Percentiles rank a stretch among this genome's conserved stretches.
These are phyloP conservation scores for Protea cynaroides DNA, from an alignment of 164 flowering plant species.

Conservation along the genomic window DNA sequence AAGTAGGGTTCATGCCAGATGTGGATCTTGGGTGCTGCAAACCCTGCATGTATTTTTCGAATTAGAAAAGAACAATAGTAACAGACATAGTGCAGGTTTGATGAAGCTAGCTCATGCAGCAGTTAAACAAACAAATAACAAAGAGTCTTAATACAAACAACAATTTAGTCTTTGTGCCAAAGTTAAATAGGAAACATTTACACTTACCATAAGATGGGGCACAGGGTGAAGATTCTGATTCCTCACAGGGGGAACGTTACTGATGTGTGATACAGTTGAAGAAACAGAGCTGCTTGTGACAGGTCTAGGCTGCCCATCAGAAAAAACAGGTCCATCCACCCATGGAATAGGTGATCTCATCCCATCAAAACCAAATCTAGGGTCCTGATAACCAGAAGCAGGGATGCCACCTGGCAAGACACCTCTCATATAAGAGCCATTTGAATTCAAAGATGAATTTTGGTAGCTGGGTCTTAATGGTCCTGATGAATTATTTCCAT, in stretches of 20 bases:
- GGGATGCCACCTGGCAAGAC: constrained; percentile 36
- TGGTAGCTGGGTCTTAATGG: constrained; percentile 33
- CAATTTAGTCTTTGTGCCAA: background rate
- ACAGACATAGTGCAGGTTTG: too few relatives aligned
- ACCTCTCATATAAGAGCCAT: constrained; percentile 45
- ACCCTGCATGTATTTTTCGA: constrained; percentile 22
- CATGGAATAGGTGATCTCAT: constrained; percentile 33
- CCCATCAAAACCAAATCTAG: constrained; percentile 43
- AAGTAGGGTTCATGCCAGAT: constrained; percentile 20
- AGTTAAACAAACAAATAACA: background rate
- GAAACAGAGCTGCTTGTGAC: constrained; percentile 22
- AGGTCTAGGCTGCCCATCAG: constrained; percentile 42
- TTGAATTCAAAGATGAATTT: constrained; percentile 28
- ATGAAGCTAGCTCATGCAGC: too few relatives aligned
- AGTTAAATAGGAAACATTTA: background rate
- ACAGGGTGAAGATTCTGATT: constrained; percentile 46
- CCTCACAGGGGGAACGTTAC: constrained; percentile 31
- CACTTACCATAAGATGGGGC: constrained; percentile 45
- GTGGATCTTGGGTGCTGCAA: constrained; percentile 25
- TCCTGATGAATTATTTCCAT: constrained; percentile 37
- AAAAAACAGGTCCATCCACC: constrained; percentile 36
- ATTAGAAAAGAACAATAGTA: too few relatives aligned
- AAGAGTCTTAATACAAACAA: background rate
- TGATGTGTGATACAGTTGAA: constrained; percentile 30
- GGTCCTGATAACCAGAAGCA: constrained; percentile 53